Conservation (phyloP, 257 asterid genomes). For the Linderniella brevidens region DNA sequence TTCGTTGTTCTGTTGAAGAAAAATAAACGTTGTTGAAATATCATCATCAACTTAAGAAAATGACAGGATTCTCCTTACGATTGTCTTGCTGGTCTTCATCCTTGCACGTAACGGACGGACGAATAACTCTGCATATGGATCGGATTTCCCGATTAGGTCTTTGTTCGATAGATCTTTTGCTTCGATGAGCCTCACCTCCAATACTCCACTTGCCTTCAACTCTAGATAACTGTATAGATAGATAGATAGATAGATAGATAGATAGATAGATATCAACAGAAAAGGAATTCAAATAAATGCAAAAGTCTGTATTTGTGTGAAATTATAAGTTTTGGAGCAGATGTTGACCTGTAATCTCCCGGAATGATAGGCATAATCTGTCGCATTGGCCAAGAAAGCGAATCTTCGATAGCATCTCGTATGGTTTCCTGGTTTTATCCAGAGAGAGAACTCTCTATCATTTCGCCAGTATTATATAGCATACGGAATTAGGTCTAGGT, state of each 20-base stretch:
- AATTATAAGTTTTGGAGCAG: neutral
- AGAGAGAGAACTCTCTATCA: too few relatives aligned
- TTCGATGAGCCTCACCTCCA: conserved; percentile 92
- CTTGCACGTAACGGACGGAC: conserved; percentile 64
- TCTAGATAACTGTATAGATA: conserved; percentile 38
- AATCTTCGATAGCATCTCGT: conserved; percentile 88
- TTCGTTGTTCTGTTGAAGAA: conserved; percentile 36
- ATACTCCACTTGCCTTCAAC: conserved; percentile 49
- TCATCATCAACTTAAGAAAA: neutral
- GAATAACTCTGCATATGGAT: conserved; percentile 63
- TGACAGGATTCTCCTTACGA: conserved; percentile 22
- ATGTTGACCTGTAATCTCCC: conserved; percentile 74
- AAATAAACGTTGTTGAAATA: too few relatives aligned
- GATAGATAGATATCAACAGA: neutral
- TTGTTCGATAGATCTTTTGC: conserved; percentile 73
- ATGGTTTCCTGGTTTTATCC: conserved; percentile 38
- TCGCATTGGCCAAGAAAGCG: conserved; percentile 95
- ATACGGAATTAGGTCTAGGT: conserved; percentile 8
- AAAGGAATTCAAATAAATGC: conserved; percentile 2
- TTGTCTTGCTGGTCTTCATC: conserved; percentile 61
- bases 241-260: conserved; percentile 38
- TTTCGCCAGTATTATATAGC: too few relatives aligned
- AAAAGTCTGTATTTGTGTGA: too few relatives aligned
- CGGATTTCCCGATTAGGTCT: conserved; percentile 88
- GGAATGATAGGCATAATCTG: conserved; percentile 77